A percentile compares a stretch with the other conserved stretches of the same genome.
Conservation (phyloP, 768 basidiomycete species). For the Postia placenta region DNA sequence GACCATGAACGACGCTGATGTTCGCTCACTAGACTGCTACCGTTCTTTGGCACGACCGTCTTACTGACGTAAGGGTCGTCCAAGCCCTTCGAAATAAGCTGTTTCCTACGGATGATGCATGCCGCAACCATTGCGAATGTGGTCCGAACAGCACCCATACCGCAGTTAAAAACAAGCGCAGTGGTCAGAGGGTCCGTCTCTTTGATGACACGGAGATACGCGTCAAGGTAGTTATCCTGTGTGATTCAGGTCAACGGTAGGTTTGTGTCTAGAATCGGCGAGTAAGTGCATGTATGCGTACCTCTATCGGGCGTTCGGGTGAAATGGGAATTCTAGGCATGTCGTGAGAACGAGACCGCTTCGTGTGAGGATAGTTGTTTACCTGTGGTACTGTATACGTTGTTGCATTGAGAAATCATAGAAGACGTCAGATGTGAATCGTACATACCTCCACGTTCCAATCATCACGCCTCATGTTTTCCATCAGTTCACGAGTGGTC, state of each 20-base stretch:
- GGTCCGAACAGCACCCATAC: constrained; percentile 93
- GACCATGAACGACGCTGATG: not conserved
- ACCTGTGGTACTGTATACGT: constrained; percentile 66
- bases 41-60: constrained; percentile 25
- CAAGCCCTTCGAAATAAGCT: constrained; percentile 51
- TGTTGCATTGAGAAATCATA: not conserved
- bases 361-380: constrained; percentile 13
- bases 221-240: constrained; percentile 92
- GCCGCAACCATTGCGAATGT: constrained; percentile 98
- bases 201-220: constrained; percentile 79
- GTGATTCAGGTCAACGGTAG: not conserved
- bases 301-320: constrained; percentile 87
- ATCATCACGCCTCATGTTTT: constrained; percentile 67
- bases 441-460: constrained; percentile 84
- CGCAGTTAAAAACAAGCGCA: constrained; percentile 89
- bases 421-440: constrained; percentile 2
- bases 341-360: not conserved
- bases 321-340: constrained; percentile 82
- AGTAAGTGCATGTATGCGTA: constrained; percentile 22
- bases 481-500: constrained; percentile 86
- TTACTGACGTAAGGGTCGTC: constrained; percentile 72
- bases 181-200: constrained; percentile 74
- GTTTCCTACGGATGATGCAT: constrained; percentile 73
- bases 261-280: not conserved
- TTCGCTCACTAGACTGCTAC: constrained; percentile 43